phyloP scores from a whole-genome alignment of 2,329 filamentous ascomycete species.

The Raffaelea albimanens region DNA sequence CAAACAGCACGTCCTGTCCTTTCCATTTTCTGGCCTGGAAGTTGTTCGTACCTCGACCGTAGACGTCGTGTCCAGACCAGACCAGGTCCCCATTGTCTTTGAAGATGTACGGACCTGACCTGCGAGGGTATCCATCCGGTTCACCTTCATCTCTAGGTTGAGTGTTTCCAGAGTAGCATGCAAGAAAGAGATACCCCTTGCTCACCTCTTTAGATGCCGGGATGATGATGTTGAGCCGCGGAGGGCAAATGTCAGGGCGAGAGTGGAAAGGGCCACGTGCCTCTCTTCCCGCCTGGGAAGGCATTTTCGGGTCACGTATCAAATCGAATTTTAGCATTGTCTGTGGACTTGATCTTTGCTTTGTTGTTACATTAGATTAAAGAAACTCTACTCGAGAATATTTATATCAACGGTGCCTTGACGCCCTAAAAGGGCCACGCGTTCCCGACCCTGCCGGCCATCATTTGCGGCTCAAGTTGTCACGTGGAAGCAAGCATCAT shows the following conservation, averaged over 20 bases:
- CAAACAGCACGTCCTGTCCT: slow-evolving; percentile 41
- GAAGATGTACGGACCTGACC: slow-evolving; percentile 47
- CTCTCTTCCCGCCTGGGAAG: no score
- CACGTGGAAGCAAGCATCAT: no score
- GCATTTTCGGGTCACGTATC: no score
- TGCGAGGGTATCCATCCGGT: slow-evolving; percentile 13
- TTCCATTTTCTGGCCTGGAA: slow-evolving; percentile 41
- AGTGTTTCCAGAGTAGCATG: slow-evolving; percentile 13
- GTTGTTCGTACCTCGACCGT: slow-evolving; percentile 42
- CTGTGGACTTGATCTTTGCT: no score
- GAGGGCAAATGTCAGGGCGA: slow-evolving; percentile 21
- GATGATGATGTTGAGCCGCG: slow-evolving; percentile 21
- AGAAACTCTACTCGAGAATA: no score
- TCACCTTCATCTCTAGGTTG: slow-evolving; percentile 17
- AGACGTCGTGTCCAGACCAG: slow-evolving; percentile 46
- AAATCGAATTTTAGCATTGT: no score
- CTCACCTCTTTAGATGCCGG: slow-evolving; percentile 28
- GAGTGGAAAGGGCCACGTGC: slow-evolving; percentile 12
- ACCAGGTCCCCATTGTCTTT: slow-evolving; percentile 43
- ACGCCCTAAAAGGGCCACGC: no score
- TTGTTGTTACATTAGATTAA: no score
- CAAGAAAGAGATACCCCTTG: slow-evolving; percentile 19
- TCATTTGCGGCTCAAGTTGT: no score
- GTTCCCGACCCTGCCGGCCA: no score
- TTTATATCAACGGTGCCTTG: no score